Conservation (phyloP, 2,329 filamentous ascomycete genomes). For the Fusarium sp. region DNA sequence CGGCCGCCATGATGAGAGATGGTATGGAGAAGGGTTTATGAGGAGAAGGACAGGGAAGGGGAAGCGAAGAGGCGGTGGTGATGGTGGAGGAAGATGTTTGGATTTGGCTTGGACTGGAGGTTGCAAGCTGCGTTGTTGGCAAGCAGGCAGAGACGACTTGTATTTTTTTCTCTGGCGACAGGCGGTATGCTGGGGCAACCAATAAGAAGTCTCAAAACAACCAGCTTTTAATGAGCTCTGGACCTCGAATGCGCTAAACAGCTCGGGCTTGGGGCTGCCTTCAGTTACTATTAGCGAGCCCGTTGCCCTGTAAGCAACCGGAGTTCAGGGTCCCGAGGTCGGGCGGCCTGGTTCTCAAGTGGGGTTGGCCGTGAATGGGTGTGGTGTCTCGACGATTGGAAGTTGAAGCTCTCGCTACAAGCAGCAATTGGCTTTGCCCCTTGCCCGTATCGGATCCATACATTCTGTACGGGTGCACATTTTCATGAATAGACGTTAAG, state of each 20-base stretch:
- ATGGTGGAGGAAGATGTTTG: conserved; percentile 32
- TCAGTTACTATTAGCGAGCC: conserved; percentile 14
- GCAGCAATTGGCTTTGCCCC: not conserved
- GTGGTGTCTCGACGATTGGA: not conserved
- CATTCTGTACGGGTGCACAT: no score
- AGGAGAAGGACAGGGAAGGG: conserved; percentile 24
- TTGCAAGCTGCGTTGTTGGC: conserved; percentile 35
- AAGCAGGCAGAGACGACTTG: conserved; percentile 28
- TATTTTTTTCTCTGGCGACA: conserved; percentile 30
- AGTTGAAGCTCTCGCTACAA: not conserved
- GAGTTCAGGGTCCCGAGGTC: not conserved
- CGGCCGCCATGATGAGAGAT: conserved; percentile 64
- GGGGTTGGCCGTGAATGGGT: not conserved
- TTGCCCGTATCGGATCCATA: not conserved
- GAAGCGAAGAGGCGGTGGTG: conserved; percentile 38
- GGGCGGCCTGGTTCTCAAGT: not conserved
- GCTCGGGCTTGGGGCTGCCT: conserved; percentile 7
- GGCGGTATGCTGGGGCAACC: conserved; percentile 17
- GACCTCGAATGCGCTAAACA: conserved; percentile 14
- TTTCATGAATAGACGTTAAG: not conserved
- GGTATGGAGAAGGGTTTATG: conserved; percentile 9
- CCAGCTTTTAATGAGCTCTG: conserved; percentile 21
- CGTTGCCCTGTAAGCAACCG: conserved; percentile 2
- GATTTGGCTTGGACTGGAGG: conserved; percentile 25
- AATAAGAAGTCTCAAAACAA: conserved; percentile 13